Evolutionary conservation across 139 green algal species (phyloP), one percentile per base, ranked within the genome.

Genomic region (Choricystis sp.): DNA sequence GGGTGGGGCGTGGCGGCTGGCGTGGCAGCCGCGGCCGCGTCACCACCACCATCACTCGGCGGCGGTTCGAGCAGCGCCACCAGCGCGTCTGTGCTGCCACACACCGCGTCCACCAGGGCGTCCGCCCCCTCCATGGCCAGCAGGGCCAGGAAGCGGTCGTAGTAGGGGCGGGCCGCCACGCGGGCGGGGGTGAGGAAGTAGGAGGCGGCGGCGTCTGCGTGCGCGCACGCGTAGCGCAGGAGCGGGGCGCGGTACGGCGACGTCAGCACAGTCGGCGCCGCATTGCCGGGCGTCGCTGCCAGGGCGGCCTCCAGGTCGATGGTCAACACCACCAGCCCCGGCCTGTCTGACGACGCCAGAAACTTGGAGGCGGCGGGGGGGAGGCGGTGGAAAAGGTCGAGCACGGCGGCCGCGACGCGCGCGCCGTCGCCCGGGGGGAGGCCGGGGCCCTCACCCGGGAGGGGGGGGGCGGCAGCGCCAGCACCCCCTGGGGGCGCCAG

Each of bases 331-430:
- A 99, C 91, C 29, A 98, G 74, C 0, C 89, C 87, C 3, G 73
- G 76, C 1, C 79, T 74, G 4, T 83, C 66, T 28, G 27, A 28
- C 20, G 27, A 59, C 69, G 96, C 85, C 61, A 98, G 71, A 65
- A 98, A 98, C 57, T 85, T 87, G 19, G 71, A 70, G 5, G 87
- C 86, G n/a, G 74, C 62, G 2, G 71, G 67, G 3, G 93, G 93
- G 56, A 99, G 80, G 63, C 91, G 83, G 70, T 96, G 90, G 73
- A 97, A 98, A 3, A 98, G 84, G 30, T 98, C 86, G 48, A 98
- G 75, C 27, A 95, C 85, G 25, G 80, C 79, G 2, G 85, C 84
- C 1, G 88, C 89, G 0, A 99, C 78, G 57, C 85, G 76, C 73
- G 96, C 92, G 52, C 96, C 86, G 24, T 86, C 87, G 1, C 71